Evolutionary conservation across 2,329 filamentous ascomycete species (phyloP), one percentile per base, ranked within the genome.

Genomic region (Pestalotiopsis sp.): DNA sequence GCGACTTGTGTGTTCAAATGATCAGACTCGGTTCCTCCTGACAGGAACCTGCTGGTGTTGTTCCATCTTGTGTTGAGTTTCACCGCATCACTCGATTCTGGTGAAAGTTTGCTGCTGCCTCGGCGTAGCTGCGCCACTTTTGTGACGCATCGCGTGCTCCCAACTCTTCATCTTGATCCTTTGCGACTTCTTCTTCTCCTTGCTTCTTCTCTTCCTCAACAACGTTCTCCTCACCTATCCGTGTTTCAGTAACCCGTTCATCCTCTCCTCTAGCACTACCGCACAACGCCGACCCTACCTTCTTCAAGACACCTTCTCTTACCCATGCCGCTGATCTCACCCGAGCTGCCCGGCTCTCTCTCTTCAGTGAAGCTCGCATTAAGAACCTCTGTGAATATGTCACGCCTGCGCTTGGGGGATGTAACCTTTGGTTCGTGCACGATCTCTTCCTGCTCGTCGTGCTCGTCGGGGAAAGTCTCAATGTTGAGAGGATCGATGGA

Each of bases 391-490:
- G 73, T 72, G 57, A 78, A 66, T 38, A 71, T 70, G 26, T 74
- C 69, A 44, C 75, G 71, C 64, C 72, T 71, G 24, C 73, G 74
- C 66, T 75, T 77, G 20, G 66, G 67, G 4, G 69, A 66, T 35
- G 69, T 59, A 11, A 44, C 64, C 26, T 68, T 67, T n/a, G 69
- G 63, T 69, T 52, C 66, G 55, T 72, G 55, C 60, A 68, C 24
- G 26, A 62, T 66, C 30, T 56, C 26, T 38, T 69, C 67, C 13
- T 68, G 73, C 38, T 77, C 75, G 4, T 77, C 75, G 64, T 68
- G 73, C 38, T 77, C 75, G 4, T 77, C 75, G 64, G 83, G 80
- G 78, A 82, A 86, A 1, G 81, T 84, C 67, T 85, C 82, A 63
- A 87, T 83, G 17, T 77, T 73, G 6, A 78, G 74, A 0, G 73